Conservation (phyloP, 164 flowering plant species). For the Buxus sempervirens region DNA sequence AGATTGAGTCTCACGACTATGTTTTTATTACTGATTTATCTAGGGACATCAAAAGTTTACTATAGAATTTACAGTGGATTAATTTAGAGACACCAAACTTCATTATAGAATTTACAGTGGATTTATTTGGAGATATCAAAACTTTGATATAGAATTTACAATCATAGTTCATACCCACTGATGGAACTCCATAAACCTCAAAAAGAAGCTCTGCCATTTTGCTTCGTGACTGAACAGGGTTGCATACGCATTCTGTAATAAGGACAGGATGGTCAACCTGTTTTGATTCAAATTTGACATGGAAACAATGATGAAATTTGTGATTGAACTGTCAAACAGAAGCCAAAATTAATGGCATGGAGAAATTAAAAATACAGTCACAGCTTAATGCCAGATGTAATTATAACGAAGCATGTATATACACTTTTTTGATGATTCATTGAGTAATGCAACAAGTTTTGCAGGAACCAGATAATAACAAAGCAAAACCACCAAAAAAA, state of each 20-base stretch:
- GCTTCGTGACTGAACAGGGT: slow-evolving; percentile 91
- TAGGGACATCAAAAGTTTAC: too few species aligned
- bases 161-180: slow-evolving; percentile 56
- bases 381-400: not conserved
- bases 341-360: not conserved
- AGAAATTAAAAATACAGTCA: not conserved
- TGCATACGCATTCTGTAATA: slow-evolving; percentile 92
- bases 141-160: not conserved
- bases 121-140: not conserved
- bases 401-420: not conserved
- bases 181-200: slow-evolving; percentile 95
- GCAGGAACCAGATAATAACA: not conserved
- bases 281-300: slow-evolving; percentile 44
- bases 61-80: too few species aligned
- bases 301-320: slow-evolving; percentile 14
- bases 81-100: too few species aligned
- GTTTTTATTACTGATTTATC: too few species aligned
- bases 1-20: too few species aligned
- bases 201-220: slow-evolving; percentile 99
- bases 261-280: slow-evolving; percentile 96
- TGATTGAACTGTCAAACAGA: not conserved
- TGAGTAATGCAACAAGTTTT: not conserved
- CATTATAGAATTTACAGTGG: too few species aligned
- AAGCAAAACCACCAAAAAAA: not conserved
- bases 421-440: not conserved